Conservation (phyloP, 78 protist genomes). For the Cavenderia fasciculata region DNA sequence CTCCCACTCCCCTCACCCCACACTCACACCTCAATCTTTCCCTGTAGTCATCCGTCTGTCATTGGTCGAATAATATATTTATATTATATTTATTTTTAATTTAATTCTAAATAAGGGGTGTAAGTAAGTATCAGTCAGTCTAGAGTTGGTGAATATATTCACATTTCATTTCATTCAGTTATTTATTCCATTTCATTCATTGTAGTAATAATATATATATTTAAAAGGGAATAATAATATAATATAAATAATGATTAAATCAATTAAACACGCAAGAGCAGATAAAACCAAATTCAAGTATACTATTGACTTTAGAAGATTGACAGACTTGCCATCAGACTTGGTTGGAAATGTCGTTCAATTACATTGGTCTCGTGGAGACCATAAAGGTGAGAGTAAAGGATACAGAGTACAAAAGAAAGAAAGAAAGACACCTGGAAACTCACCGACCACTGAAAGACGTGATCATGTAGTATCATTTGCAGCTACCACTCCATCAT, state of each 20-base stretch:
- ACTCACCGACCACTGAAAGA: too few relatives aligned
- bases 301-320: conserved; percentile 33
- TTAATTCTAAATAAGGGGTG: too few relatives aligned
- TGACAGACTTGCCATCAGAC: conserved; percentile 10
- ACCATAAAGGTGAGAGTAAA: conserved; percentile 34
- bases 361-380: conserved; percentile 49
- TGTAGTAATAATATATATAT: background rate
- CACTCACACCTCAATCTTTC: too few relatives aligned
- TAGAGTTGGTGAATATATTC: too few relatives aligned
- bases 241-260: conserved; percentile 67
- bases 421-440: too few relatives aligned
- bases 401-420: background rate
- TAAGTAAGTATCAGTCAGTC: too few relatives aligned
- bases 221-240: background rate
- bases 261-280: conserved; percentile 57
- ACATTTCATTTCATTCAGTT: too few relatives aligned
- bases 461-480: background rate
- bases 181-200: too few relatives aligned
- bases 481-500: background rate
- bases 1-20: too few relatives aligned
- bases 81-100: too few relatives aligned
- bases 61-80: too few relatives aligned
- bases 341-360: conserved; percentile 6
- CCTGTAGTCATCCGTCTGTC: too few relatives aligned
- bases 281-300: conserved; percentile 61